These are phyloP conservation scores for barley (Hordeum vulgare) DNA, from an alignment of 176 grass and related monocot genomes.

Conservation along the genomic window DNA sequence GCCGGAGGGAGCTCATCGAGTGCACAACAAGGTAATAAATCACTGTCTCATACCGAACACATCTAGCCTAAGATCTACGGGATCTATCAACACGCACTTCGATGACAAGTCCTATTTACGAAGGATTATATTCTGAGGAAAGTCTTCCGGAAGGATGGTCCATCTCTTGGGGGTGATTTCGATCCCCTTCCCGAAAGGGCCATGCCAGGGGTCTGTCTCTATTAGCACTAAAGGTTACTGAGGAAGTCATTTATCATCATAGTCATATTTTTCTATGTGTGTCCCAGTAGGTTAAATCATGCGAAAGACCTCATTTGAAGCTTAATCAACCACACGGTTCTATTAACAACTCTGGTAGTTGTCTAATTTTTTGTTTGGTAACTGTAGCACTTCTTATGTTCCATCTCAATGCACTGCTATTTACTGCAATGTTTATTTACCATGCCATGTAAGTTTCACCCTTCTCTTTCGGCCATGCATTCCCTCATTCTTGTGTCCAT, in stretches of 20 bases:
- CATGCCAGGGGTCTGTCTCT: conserved; percentile 43
- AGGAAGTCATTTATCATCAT: neutral
- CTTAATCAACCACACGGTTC: neutral
- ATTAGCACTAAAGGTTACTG: neutral
- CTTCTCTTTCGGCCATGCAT: neutral
- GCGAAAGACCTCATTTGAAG: neutral
- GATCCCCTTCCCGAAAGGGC: conserved; percentile 33
- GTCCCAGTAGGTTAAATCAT: conserved; percentile 8
- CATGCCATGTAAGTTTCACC: neutral
- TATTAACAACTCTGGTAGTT: neutral
- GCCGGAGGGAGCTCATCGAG: too few species aligned
- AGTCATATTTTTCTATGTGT: neutral
- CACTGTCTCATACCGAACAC: too few species aligned
- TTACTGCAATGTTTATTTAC: neutral
- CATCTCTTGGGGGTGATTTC: conserved; percentile 64
- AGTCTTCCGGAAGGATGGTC: conserved; percentile 91
- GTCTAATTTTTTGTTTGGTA: neutral
- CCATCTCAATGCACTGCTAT: neutral
- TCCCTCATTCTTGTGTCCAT: neutral
- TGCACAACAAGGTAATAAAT: too few species aligned
- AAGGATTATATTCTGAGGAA: conserved; percentile 84
- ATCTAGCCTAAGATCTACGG: too few species aligned
- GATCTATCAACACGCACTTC: conserved; percentile 30
- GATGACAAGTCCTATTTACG: conserved; percentile 51
- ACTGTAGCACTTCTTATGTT: neutral